These are phyloP conservation scores for Syzygium malaccense DNA, from an alignment of 441 rosid genomes.

Conservation along the genomic window DNA sequence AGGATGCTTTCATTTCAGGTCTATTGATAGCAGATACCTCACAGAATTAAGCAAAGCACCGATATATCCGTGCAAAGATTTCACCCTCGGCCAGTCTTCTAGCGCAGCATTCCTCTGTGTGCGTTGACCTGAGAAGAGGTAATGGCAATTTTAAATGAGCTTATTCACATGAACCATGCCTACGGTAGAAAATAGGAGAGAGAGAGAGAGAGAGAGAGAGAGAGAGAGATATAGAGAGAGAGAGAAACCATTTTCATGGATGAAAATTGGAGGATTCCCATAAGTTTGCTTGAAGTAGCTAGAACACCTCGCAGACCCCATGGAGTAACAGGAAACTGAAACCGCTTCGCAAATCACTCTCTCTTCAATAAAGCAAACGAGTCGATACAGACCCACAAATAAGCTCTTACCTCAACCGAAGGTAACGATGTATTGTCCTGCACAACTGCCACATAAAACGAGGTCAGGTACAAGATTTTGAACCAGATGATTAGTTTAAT, in stretches of 20 bases:
- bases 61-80: constrained; percentile 4
- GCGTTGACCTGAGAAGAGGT: constrained; percentile 8
- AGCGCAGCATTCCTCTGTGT: background rate
- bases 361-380: background rate
- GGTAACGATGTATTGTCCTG: background rate
- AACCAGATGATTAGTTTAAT: background rate
- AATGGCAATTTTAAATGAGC: background rate
- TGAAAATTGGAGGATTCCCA: constrained; percentile 9
- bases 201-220: background rate
- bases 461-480: background rate
- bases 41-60: constrained; percentile 6
- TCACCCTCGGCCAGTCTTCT: constrained; percentile 8
- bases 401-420: background rate
- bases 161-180: background rate
- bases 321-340: constrained; percentile 4
- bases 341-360: background rate
- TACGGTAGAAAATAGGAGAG: background rate
- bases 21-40: background rate
- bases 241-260: constrained; percentile 12
- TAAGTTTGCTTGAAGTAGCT: constrained; percentile 10
- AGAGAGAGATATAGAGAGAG: background rate
- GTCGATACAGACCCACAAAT: background rate
- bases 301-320: constrained; percentile 4
- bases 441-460: background rate
- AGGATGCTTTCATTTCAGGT: background rate